Evolutionary conservation across 1,139 yeast species (phyloP).

Genomic region (Lipomyces yarrowii): DNA sequence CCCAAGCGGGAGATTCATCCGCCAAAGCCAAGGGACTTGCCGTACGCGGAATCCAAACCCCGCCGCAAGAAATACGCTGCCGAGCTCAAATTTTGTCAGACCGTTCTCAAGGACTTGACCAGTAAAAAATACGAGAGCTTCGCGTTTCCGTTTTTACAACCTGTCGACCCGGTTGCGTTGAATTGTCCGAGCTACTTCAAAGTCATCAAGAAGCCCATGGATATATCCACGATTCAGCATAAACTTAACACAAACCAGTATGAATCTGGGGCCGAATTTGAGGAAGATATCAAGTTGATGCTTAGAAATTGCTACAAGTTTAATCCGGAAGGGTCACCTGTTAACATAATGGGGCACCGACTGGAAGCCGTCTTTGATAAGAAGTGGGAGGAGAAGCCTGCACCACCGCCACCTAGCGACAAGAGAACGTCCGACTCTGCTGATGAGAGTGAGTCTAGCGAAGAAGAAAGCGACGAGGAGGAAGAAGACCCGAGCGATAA

Average conservation of each 20-base stretch:
- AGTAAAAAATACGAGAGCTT: conserved; percentile 82
- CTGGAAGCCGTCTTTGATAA: conserved; percentile 83
- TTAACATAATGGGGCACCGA: conserved; percentile 91
- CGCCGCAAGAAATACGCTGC: conserved; percentile 89
- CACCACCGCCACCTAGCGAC: conserved; percentile 54
- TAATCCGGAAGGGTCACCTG: conserved; percentile 96
- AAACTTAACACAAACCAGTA: conserved; percentile 85
- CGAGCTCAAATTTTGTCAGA: conserved; percentile 84
- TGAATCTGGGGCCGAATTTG: conserved; percentile 87
- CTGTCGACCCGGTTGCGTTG: conserved; percentile 94
- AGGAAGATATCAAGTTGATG: conserved; percentile 75
- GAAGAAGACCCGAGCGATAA: conserved; percentile 60
- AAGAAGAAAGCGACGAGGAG: conserved; percentile 69
- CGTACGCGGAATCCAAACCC: conserved; percentile 81
- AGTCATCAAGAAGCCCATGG: conserved; percentile 91
- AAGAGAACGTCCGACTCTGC: conserved; percentile 33
- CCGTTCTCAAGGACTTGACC: conserved; percentile 75
- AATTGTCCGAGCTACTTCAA: conserved; percentile 89
- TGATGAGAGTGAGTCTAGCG: conserved; percentile 41
- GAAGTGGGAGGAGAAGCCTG: conserved; percentile 90
- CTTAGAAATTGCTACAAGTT: conserved; percentile 87
- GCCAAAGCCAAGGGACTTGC: conserved; percentile 91
- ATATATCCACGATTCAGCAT: conserved; percentile 78
- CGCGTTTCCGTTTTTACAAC: conserved; percentile 87
- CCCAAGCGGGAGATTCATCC: conserved; percentile 97